phyloP scores from a whole-genome alignment of 495 filamentous ascomycete species.

The Penicillium maclennaniae region DNA sequence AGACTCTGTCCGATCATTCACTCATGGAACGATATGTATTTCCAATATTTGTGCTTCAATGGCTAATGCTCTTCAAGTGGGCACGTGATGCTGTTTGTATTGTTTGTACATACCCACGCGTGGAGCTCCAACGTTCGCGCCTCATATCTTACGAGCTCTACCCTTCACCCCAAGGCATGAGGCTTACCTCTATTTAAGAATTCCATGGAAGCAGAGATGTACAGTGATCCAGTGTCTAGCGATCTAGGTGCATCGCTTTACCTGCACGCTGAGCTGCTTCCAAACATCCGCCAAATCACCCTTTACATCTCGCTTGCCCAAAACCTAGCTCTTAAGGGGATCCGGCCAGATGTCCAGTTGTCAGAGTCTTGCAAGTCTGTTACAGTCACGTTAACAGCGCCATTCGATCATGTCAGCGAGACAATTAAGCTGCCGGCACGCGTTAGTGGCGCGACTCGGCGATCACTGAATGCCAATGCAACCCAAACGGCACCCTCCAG shows the following conservation, averaged over 20 bases:
- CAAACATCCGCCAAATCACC: conserved; percentile 81
- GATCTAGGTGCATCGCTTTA: conserved; percentile 27
- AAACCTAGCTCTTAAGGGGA: conserved; percentile 31
- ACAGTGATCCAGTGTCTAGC: background rate
- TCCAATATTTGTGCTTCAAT: too few species aligned
- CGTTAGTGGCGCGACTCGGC: conserved; percentile 39
- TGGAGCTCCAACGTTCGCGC: background rate
- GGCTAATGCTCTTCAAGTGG: too few species aligned
- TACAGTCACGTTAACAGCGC: conserved; percentile 34
- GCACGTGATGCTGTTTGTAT: background rate
- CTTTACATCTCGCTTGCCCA: conserved; percentile 64
- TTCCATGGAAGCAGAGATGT: conserved; percentile 1
- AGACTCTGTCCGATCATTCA: too few species aligned
- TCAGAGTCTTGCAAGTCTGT: conserved; percentile 41
- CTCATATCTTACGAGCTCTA: background rate
- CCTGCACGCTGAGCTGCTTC: conserved; percentile 82
- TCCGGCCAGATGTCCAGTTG: conserved; percentile 29
- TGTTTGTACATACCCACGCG: background rate
- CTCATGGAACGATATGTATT: too few species aligned
- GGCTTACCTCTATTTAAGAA: background rate
- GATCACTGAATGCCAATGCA: conserved; percentile 9
- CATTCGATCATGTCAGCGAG: conserved; percentile 45
- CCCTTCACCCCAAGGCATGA: background rate
- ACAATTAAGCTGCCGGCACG: conserved; percentile 64
- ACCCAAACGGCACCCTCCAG: background rate